phyloP scores from a whole-genome alignment of 371 early-diverging fungal species.

The Sporodiniella umbellata region DNA sequence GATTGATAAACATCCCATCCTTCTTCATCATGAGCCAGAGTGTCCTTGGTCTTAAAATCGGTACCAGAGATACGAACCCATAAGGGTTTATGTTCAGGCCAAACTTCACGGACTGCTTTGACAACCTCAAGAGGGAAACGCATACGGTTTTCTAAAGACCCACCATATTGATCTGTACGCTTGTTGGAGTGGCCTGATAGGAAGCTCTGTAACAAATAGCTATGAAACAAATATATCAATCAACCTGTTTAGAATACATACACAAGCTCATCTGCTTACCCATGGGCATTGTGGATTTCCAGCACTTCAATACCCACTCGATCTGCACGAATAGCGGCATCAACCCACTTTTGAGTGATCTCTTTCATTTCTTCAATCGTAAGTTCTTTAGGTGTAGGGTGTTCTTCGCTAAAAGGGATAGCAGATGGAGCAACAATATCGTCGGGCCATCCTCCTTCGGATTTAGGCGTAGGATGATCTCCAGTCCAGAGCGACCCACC shows the following conservation, averaged over 20 bases:
- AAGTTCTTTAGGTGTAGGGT: constrained; percentile 60
- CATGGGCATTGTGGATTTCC: constrained; percentile 80
- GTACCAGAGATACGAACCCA: constrained; percentile 77
- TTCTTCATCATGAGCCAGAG: constrained; percentile 24
- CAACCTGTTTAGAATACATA: constrained; percentile 45
- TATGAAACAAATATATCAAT: constrained; percentile 66
- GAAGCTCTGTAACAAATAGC: constrained; percentile 80
- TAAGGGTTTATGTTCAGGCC: constrained; percentile 76
- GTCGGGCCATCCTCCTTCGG: constrained; percentile 82
- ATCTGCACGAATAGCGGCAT: constrained; percentile 70
- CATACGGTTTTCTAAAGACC: constrained; percentile 72
- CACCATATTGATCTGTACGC: constrained; percentile 83
- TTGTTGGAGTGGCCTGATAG: constrained; percentile 77
- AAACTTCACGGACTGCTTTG: constrained; percentile 61
- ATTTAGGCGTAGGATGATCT: too few species aligned
- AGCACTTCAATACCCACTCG: constrained; percentile 83
- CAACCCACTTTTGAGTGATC: constrained; percentile 60
- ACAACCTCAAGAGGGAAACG: constrained; percentile 65
- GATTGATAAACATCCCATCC: constrained; percentile 71
- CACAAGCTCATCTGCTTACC: constrained; percentile 48
- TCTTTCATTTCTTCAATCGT: constrained; percentile 61
- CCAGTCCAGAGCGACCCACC: too few species aligned
- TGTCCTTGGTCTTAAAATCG: constrained; percentile 51
- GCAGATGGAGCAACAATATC: constrained; percentile 72
- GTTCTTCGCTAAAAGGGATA: constrained; percentile 40